These are phyloP conservation scores for Pythium scleroteichum DNA, from an alignment of 352 stramenopile species.

Conservation along the genomic window DNA sequence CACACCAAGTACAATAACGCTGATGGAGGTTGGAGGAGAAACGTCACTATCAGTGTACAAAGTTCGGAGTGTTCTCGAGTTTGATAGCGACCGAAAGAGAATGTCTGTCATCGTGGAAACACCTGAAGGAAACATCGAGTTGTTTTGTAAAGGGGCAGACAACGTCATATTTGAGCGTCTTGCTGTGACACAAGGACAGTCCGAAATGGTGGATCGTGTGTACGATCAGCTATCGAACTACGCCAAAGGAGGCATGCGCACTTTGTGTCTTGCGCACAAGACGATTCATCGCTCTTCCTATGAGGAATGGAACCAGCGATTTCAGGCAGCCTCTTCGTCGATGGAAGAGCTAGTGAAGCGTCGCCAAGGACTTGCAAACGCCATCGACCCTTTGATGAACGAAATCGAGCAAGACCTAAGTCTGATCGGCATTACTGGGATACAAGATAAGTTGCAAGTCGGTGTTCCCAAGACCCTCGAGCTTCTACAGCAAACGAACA, in stretches of 20 bases:
- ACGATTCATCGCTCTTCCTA: conserved; percentile 50
- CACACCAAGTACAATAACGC: conserved; percentile 55
- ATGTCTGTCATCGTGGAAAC: conserved; percentile 96
- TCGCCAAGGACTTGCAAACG: conserved; percentile 58
- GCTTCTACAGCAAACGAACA: conserved; percentile 84
- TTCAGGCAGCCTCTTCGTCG: conserved; percentile 47
- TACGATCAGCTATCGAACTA: conserved; percentile 64
- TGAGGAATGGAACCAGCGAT: conserved; percentile 60
- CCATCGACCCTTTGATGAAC: conserved; percentile 75
- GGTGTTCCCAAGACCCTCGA: conserved; percentile 89
- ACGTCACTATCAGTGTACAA: conserved; percentile 65
- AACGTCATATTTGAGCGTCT: conserved; percentile 81
- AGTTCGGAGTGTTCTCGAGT: conserved; percentile 95
- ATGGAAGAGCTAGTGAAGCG: conserved; percentile 79
- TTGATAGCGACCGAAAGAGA: conserved; percentile 96
- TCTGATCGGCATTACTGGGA: conserved; percentile 87
- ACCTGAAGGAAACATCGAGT: conserved; percentile 50
- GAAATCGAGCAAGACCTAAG: conserved; percentile 82
- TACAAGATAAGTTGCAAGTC: conserved; percentile 93
- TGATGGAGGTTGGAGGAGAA: conserved; percentile 45
- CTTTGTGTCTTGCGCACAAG: conserved; percentile 75
- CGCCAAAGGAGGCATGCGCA: conserved; percentile 73
- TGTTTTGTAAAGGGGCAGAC: conserved; percentile 82
- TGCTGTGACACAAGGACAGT: conserved; percentile 2
- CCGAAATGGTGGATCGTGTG: conserved; percentile 38